Base-by-base conservation (phyloP, 805 yeast genomes). In the Saccharomycopsis schoenii region DNA sequence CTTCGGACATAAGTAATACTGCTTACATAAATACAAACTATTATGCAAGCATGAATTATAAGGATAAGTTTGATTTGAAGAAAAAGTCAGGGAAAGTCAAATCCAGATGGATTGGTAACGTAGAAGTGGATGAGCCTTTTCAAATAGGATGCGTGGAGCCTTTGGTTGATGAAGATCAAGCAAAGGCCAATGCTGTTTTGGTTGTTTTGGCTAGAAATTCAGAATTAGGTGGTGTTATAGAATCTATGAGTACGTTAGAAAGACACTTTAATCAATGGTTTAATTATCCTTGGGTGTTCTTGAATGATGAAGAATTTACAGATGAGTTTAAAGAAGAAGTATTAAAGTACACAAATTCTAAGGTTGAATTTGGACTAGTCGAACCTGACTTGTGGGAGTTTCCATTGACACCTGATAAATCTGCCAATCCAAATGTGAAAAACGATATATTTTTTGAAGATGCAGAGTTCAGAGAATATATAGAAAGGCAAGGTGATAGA, bases 241-340 rank as follows among this genome's bases (percentile, higher is more conserved):
- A 79, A 60, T 84, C 94, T 1, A 83, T 93, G 80, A 72, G 76
- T 37, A 83, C 92, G 2, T 69, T 94, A 60, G 98, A 93, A 70
- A 77, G 89, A 29, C 96, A 87, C 70, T 93, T 92, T 75, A 93
- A 93, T 71, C 92, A 92, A 67, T 90, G 97, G 96, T 94, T 79
- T 72, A 81, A 87, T 66, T 94, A 94, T 70, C 97, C 97, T 0
- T 94, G 96, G 85, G 86, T 89, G 1, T 89, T 94, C 67, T 72
- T 94, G 19, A 93, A 92, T 70, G 89, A 93, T 71, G 91, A 81
- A 62, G 84, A 82, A 17, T 92, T 93, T 68, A 76, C 78, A 24
- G 80, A 80, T 1, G 80, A 83, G 19, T 94, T 94, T 72, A 82
- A 80, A 67, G 67, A 67, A 1, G 73, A 77, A 1, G 85, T 90